phyloP scores from a whole-genome alignment of 2,329 filamentous ascomycete genomes.

The Escovopsis weberi region DNA sequence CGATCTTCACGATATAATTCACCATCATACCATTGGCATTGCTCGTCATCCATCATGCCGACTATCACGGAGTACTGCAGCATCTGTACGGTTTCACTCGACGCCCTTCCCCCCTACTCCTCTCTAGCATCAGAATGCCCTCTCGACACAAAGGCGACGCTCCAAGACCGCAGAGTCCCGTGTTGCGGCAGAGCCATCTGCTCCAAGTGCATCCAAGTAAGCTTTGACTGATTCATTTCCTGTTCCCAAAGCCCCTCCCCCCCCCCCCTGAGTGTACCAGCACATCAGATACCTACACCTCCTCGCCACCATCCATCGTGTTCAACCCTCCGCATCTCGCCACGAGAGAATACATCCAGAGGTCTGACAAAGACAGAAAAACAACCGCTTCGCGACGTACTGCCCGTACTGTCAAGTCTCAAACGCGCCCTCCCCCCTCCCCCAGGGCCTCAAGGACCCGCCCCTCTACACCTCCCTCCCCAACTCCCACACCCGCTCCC shows the following conservation, averaged over 20 bases:
- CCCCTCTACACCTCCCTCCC: conserved; percentile 42
- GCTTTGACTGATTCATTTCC: conserved; percentile 10
- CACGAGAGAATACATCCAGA: conserved; percentile 5
- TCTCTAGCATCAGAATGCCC: conserved; percentile 39
- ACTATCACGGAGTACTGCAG: conserved; percentile 41
- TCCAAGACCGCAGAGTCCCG: conserved; percentile 44
- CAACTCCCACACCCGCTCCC: conserved; percentile 11
- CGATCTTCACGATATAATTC: too few relatives aligned
- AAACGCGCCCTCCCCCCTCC: conserved; percentile 37
- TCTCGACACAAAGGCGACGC: conserved; percentile 12
- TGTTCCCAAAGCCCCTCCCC: not conserved
- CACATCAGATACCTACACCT: not conserved
- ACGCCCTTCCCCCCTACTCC: conserved; percentile 35
- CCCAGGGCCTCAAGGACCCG: conserved; percentile 53
- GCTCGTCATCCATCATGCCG: too few relatives aligned
- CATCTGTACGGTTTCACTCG: conserved; percentile 52
- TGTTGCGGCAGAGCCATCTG: conserved; percentile 64
- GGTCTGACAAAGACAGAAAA: conserved; percentile 29
- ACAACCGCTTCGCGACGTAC: conserved; percentile 50
- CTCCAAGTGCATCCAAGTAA: conserved; percentile 49
- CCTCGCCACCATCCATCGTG: too few relatives aligned
- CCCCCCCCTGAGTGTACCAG: not conserved
- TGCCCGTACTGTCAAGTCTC: conserved; percentile 69
- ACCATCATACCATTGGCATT: too few relatives aligned
- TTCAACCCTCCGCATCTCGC: not conserved